Percentiles rank a stretch among this genome's conserved stretches.
Evolutionary conservation across 768 basidiomycete genomes (phyloP).

Genomic region (Termitomyces titanicus): DNA sequence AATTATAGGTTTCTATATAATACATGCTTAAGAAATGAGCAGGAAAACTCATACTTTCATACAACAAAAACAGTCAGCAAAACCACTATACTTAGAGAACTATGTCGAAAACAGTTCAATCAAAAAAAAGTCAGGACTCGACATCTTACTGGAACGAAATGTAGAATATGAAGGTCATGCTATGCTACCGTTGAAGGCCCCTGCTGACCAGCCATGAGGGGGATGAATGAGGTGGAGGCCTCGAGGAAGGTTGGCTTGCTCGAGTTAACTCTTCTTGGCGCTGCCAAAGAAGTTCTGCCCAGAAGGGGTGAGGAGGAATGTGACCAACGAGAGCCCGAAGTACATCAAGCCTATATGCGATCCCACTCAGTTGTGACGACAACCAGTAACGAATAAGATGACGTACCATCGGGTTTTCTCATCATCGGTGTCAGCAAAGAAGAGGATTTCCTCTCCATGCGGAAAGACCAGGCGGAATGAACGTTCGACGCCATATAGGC

Average conservation of each 20-base stretch:
- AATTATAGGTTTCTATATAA: neutral
- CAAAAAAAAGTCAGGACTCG: neutral
- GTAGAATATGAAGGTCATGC: neutral
- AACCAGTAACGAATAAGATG: neutral
- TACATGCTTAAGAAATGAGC: constrained; percentile 1
- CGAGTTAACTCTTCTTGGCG: constrained; percentile 51
- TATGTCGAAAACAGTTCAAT: constrained; percentile 2
- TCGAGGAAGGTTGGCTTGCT: constrained; percentile 6
- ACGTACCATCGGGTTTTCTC: constrained; percentile 85
- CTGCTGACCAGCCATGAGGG: constrained; percentile 18
- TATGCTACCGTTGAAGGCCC: constrained; percentile 16
- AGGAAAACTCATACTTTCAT: neutral
- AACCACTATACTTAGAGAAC: neutral
- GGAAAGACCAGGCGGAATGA: constrained; percentile 85
- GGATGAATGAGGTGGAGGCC: constrained; percentile 7
- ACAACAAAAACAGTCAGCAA: neutral
- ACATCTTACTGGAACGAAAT: neutral
- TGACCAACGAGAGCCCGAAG: constrained; percentile 80
- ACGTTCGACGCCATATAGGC: constrained; percentile 67
- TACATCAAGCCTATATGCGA: constrained; percentile 69
- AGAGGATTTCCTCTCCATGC: constrained; percentile 73
- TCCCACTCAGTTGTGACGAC: neutral
- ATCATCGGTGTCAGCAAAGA: constrained; percentile 88
- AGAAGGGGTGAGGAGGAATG: constrained; percentile 89
- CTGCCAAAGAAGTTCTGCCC: constrained; percentile 91